These are phyloP conservation scores for Auriscalpium microsporum DNA, from an alignment of 768 basidiomycete genomes.

Conservation along the genomic window DNA sequence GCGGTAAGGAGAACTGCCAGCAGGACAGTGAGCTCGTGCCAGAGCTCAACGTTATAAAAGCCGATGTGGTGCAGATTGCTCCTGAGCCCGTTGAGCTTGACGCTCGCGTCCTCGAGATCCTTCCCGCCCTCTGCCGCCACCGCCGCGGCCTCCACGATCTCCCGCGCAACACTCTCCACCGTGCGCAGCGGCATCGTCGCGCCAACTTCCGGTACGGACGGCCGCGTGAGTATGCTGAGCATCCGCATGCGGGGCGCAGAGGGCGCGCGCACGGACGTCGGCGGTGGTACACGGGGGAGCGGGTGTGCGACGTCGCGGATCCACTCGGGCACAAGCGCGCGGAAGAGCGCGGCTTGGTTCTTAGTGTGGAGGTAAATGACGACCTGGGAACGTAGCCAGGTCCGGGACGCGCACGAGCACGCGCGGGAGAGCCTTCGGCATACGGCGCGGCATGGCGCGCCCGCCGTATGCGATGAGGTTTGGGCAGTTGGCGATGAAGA, in stretches of 20 bases:
- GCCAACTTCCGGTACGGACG: background rate
- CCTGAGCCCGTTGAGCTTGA: background rate
- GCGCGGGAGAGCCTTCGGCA: background rate
- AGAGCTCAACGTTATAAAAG: background rate
- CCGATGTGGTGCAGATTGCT: background rate
- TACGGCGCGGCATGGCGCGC: background rate
- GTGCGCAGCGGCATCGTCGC: too few relatives aligned
- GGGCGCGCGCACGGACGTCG: background rate
- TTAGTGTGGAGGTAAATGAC: background rate
- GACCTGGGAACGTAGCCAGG: background rate
- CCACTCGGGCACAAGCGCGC: constrained; percentile 1
- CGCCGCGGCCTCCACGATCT: background rate
- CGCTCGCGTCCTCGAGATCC: background rate
- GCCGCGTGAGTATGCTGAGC: background rate
- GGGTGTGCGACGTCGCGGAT: background rate
- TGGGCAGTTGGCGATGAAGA: constrained; percentile 1
- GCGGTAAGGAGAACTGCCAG: background rate
- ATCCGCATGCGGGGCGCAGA: background rate
- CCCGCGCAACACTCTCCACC: background rate
- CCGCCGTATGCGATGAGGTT: background rate
- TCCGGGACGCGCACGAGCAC: background rate
- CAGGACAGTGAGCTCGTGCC: background rate
- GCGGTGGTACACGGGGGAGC: background rate
- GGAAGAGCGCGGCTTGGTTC: background rate
- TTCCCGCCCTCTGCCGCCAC: background rate